A percentile compares a stretch with the other conserved stretches of the same genome.
These are phyloP conservation scores for Henckelia pumila DNA, from an alignment of 257 asterid species.

Conservation along the genomic window DNA sequence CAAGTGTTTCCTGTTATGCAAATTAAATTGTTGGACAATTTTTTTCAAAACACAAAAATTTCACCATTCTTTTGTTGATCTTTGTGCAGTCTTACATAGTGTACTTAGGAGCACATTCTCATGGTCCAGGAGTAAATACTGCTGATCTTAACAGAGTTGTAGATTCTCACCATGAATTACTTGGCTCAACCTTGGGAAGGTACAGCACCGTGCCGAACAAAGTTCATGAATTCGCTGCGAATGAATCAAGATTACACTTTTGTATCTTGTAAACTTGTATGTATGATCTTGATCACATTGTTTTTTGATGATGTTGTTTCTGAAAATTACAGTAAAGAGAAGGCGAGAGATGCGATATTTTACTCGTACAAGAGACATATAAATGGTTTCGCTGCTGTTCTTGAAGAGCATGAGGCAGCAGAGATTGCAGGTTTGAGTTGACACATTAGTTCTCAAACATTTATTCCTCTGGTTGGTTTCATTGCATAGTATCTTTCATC, in stretches of 20 bases:
- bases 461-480: neutral
- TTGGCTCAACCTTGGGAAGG: slow-evolving; percentile 65
- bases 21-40: neutral
- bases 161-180: slow-evolving; percentile 53
- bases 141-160: slow-evolving; percentile 43
- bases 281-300: neutral
- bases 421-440: slow-evolving; percentile 43
- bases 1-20: neutral
- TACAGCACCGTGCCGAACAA: slow-evolving; percentile 16
- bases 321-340: slow-evolving; percentile 39
- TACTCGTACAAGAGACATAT: slow-evolving; percentile 61
- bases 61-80: neutral
- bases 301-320: neutral
- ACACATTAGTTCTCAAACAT: neutral
- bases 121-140: slow-evolving; percentile 43
- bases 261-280: neutral
- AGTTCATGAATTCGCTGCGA: neutral
- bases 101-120: slow-evolving; percentile 79
- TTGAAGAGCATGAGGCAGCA: slow-evolving; percentile 66
- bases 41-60: too few relatives aligned
- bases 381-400: slow-evolving; percentile 76
- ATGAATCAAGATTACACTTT: neutral
- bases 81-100: slow-evolving; percentile 55
- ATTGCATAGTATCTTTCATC: neutral
- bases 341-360: slow-evolving; percentile 58